phyloP scores from a whole-genome alignment of 1,139 yeast genomes.

The Williopsis jadinii region DNA sequence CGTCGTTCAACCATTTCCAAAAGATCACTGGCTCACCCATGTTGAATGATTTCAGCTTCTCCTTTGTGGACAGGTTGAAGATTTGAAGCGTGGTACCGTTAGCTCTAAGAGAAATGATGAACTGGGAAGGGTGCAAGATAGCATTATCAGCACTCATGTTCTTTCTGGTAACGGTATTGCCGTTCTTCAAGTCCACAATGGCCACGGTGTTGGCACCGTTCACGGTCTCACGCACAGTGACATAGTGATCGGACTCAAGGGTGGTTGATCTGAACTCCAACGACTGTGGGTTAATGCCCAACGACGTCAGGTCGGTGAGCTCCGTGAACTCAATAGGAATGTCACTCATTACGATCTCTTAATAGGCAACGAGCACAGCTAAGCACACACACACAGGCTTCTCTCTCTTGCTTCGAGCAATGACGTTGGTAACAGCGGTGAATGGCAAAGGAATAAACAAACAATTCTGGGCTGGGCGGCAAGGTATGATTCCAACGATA shows the following conservation, averaged over 20 bases:
- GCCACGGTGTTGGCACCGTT: constrained; percentile 84
- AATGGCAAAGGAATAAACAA: no score
- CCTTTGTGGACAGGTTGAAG: constrained; percentile 82
- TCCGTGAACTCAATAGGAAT: constrained; percentile 97
- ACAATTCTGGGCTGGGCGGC: no score
- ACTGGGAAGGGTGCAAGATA: constrained; percentile 86
- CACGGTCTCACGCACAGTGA: constrained; percentile 78
- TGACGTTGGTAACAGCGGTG: no score
- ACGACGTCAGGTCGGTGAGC: constrained; percentile 26
- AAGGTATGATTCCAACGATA: no score
- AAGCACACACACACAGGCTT: no score
- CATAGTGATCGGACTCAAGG: constrained; percentile 84
- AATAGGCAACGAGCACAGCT: no score
- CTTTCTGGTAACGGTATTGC: constrained; percentile 72
- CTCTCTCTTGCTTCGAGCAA: no score
- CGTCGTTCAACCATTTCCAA: constrained; percentile 88
- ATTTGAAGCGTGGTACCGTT: constrained; percentile 95
- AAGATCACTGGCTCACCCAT: constrained; percentile 85
- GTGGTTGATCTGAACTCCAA: constrained; percentile 93
- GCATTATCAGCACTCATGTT: constrained; percentile 98
- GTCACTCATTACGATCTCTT: constrained; percentile 38
- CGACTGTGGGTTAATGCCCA: constrained; percentile 76
- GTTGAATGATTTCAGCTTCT: constrained; percentile 82
- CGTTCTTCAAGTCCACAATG: constrained; percentile 75
- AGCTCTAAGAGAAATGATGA: constrained; percentile 89